These are phyloP conservation scores for Neurospora pannonica DNA, from an alignment of 495 filamentous ascomycete genomes.

Conservation along the genomic window DNA sequence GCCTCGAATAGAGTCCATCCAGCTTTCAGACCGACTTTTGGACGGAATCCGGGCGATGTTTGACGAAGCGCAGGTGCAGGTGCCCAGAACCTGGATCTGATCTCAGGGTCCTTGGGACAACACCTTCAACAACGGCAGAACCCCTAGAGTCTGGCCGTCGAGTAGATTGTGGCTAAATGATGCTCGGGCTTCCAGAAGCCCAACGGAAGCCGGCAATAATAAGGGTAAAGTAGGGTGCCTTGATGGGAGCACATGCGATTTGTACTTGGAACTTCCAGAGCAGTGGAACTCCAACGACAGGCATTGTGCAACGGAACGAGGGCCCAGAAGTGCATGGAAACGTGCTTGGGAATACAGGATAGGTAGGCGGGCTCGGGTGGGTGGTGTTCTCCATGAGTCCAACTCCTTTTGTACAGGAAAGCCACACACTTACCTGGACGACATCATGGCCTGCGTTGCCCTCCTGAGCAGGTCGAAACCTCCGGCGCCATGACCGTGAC, in stretches of 20 bases:
- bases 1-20: neutral
- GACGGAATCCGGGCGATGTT: neutral
- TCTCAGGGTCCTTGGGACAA: neutral
- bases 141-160: neutral
- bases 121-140: neutral
- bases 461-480: slow-evolving; percentile 42
- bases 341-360: neutral
- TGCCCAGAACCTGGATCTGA: neutral
- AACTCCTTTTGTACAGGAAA: slow-evolving; percentile 6
- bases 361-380: slow-evolving; percentile 1
- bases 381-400: neutral
- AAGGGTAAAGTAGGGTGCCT: slow-evolving; percentile 11
- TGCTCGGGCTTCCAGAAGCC: slow-evolving; percentile 18
- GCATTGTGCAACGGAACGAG: slow-evolving; percentile 2
- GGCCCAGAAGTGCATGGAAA: neutral
- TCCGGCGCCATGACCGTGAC: slow-evolving; percentile 18
- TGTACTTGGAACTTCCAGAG: neutral
- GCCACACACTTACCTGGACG: slow-evolving; percentile 38
- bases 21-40: neutral
- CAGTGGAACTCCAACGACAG: neutral
- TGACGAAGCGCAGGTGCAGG: neutral
- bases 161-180: slow-evolving; percentile 17
- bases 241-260: neutral
- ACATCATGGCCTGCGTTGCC: slow-evolving; percentile 50
- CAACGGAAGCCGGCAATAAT: slow-evolving; percentile 11